A percentile compares a stretch with the other conserved stretches of the same genome.
These are phyloP conservation scores for Zygoascus meyerae DNA, from an alignment of 1,139 yeast species.

Conservation along the genomic window DNA sequence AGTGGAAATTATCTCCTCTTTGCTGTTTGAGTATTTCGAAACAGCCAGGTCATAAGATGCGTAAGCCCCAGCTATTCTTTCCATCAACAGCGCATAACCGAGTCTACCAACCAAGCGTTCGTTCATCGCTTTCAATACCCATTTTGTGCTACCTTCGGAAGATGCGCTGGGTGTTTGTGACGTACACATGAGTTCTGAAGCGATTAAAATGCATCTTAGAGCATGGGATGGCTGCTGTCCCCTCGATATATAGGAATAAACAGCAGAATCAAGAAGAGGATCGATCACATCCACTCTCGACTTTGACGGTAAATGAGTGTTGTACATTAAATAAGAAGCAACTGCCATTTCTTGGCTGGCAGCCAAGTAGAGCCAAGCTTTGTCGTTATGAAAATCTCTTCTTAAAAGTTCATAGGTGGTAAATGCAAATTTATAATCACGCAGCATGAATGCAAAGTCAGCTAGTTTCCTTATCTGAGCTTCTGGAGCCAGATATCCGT, in stretches of 20 bases:
- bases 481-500: constrained; percentile 60
- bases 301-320: constrained; percentile 49
- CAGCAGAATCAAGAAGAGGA: constrained; percentile 63
- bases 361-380: constrained; percentile 80
- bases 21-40: not conserved
- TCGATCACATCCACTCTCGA: constrained; percentile 55
- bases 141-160: constrained; percentile 32
- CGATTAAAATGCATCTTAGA: constrained; percentile 42
- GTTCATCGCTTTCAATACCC: constrained; percentile 35
- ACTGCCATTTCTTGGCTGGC: constrained; percentile 86
- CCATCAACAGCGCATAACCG: constrained; percentile 44
- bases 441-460: constrained; percentile 84
- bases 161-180: constrained; percentile 28
- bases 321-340: constrained; percentile 62
- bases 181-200: constrained; percentile 34
- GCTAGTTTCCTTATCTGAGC: constrained; percentile 76
- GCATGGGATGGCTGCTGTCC: constrained; percentile 59
- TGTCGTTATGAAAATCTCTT: constrained; percentile 71
- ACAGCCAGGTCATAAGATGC: constrained; percentile 21
- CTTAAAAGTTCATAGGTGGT: constrained; percentile 76
- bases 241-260: constrained; percentile 57
- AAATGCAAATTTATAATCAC: constrained; percentile 83
- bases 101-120: constrained; percentile 35
- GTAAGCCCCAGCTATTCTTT: constrained; percentile 44
- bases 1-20: constrained; percentile 20